These are phyloP conservation scores for Starmerella powellii DNA, from an alignment of 805 yeast species.

Conservation along the genomic window DNA sequence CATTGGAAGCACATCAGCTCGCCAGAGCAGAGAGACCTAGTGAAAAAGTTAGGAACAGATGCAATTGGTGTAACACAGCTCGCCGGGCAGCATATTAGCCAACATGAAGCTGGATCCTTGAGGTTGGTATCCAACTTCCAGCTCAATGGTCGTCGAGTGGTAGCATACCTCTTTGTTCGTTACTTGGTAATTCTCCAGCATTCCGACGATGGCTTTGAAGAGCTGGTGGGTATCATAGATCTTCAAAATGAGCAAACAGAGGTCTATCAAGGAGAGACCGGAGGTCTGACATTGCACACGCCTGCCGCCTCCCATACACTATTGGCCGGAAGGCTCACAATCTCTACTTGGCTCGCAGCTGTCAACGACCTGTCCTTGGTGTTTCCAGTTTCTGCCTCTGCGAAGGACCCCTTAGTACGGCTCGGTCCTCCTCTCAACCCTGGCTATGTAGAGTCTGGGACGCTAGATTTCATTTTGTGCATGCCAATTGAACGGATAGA, in stretches of 20 bases:
- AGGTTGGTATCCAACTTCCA: not conserved
- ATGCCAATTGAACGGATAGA: constrained; percentile 2
- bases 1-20: constrained; percentile 1
- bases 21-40: not conserved
- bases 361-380: not conserved
- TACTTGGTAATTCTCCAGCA: constrained; percentile 1
- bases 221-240: constrained; percentile 1
- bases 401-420: not conserved
- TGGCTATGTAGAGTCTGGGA: not conserved
- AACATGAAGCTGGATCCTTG: not conserved
- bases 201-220: constrained; percentile 4
- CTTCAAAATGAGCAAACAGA: not conserved
- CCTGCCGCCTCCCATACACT: not conserved
- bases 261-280: not conserved
- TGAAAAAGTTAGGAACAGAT: not conserved
- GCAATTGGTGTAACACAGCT: constrained; percentile 1
- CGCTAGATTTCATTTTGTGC: constrained; percentile 9
- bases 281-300: not conserved
- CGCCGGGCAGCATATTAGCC: not conserved
- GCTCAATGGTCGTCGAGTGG: not conserved
- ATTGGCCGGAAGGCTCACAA: not conserved
- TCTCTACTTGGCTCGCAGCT: constrained; percentile 10
- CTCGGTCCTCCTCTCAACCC: constrained; percentile 1
- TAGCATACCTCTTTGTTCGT: constrained; percentile 9
- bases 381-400: constrained; percentile 3